phyloP scores from a whole-genome alignment of 1,284 basidiomycete species.

The Apiotrichum veenhuisii region DNA sequence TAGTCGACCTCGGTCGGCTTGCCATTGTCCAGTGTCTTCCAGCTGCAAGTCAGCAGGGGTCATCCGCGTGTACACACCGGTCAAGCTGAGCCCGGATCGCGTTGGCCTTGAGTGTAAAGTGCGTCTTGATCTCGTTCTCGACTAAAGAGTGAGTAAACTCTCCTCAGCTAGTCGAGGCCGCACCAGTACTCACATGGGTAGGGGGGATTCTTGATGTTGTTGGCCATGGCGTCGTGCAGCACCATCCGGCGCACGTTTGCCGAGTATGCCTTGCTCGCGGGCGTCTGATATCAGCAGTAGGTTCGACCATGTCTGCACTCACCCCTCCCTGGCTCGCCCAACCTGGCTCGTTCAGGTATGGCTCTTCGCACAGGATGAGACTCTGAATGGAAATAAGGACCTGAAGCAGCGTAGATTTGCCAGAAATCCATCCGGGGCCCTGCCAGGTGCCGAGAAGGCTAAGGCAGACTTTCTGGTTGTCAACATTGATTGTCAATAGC shows the following conservation, averaged over 20 bases:
- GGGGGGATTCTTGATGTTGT: constrained; percentile 70
- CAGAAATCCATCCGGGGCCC: constrained; percentile 83
- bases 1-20: constrained; percentile 6
- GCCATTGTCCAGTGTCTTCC: constrained; percentile 34
- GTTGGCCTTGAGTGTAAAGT: constrained; percentile 78
- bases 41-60: constrained; percentile 14
- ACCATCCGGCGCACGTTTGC: constrained; percentile 86
- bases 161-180: too few relatives aligned
- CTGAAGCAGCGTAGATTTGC: constrained; percentile 77
- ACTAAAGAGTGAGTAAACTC: constrained; percentile 65
- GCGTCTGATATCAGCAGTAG: constrained; percentile 54
- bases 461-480: constrained; percentile 70
- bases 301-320: constrained; percentile 45
- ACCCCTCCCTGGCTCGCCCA: constrained; percentile 71
- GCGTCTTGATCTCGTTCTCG: constrained; percentile 74
- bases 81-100: constrained; percentile 70
- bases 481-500: neutral
- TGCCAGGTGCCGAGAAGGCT: constrained; percentile 84
- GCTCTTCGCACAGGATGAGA: constrained; percentile 85
- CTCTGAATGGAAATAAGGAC: constrained; percentile 83
- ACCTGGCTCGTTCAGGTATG: constrained; percentile 82
- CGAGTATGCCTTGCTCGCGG: constrained; percentile 49
- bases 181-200: constrained; percentile 39
- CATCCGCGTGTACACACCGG: constrained; percentile 51
- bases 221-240: constrained; percentile 70